These are phyloP conservation scores for Myriosclerotinia curreyana DNA, from an alignment of 2,329 filamentous ascomycete species.

Conservation along the genomic window DNA sequence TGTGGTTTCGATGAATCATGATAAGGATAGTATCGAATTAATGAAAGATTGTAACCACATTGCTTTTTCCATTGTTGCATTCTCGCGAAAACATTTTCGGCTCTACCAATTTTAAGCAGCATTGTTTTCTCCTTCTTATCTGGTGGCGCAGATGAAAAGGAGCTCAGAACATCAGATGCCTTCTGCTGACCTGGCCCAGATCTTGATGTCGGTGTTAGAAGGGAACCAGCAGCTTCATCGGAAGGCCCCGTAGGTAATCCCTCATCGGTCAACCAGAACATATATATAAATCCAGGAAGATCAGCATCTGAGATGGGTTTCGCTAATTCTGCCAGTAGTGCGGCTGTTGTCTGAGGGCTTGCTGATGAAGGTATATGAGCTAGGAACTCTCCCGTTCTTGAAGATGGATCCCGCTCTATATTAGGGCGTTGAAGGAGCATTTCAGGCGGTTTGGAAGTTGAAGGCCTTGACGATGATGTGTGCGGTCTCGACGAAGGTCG, in stretches of 20 bases:
- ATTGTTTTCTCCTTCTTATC: slow-evolving; percentile 53
- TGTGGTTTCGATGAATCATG: slow-evolving; percentile 37
- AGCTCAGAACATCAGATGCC: slow-evolving; percentile 54
- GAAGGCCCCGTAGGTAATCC: slow-evolving; percentile 53
- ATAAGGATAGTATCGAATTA: slow-evolving; percentile 92
- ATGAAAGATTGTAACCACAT: slow-evolving; percentile 82
- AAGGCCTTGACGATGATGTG: slow-evolving; percentile 20
- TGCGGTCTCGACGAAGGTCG: slow-evolving; percentile 16
- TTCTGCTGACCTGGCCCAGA: slow-evolving; percentile 41
- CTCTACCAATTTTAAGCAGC: slow-evolving; percentile 64
- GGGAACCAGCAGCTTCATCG: slow-evolving; percentile 56
- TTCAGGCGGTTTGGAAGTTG: slow-evolving; percentile 22
- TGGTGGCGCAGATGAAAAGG: slow-evolving; percentile 45
- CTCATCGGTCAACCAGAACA: slow-evolving; percentile 89
- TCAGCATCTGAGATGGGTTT: slow-evolving; percentile 72
- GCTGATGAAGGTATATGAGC: slow-evolving; percentile 67
- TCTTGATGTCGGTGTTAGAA: slow-evolving; percentile 52
- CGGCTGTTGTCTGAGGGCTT: slow-evolving; percentile 64
- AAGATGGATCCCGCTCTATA: slow-evolving; percentile 35
- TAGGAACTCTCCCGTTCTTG: slow-evolving; percentile 48
- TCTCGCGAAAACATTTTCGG: slow-evolving; percentile 81
- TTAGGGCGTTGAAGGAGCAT: slow-evolving; percentile 30
- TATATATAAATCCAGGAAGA: slow-evolving; percentile 93
- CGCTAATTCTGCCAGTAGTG: slow-evolving; percentile 71
- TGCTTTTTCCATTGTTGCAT: slow-evolving; percentile 93